These are phyloP conservation scores for Hawksworthiomyces lignivorus DNA, from an alignment of 2,329 filamentous ascomycete species.

Conservation along the genomic window DNA sequence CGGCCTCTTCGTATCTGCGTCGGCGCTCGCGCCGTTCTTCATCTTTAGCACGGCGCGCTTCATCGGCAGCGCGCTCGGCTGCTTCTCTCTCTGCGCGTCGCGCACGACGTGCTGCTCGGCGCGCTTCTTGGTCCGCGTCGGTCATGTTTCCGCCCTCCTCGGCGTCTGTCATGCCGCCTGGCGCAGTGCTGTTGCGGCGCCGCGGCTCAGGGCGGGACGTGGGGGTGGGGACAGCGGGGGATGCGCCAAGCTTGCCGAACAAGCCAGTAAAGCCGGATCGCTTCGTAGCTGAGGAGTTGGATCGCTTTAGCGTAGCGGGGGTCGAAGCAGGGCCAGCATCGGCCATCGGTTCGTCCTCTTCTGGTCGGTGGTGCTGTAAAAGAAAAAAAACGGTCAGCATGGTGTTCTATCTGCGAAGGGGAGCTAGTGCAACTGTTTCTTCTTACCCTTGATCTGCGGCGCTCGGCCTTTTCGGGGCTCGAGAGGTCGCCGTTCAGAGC, in stretches of 20 bases:
- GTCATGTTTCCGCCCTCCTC: conserved; percentile 31
- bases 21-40: conserved; percentile 49
- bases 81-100: conserved; percentile 45
- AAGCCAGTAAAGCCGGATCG: conserved; percentile 50
- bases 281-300: conserved; percentile 56
- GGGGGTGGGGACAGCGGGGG: conserved; percentile 17
- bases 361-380: conserved; percentile 56
- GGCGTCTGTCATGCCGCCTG: conserved; percentile 38
- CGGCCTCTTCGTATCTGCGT: conserved; percentile 48
- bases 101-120: conserved; percentile 54
- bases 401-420: too few relatives aligned
- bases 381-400: not conserved
- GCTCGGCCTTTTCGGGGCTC: conserved; percentile 39
- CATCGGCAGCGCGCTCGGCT: conserved; percentile 45
- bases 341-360: conserved; percentile 55
- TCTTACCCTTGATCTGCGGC: conserved; percentile 37
- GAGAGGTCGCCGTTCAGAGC: conserved; percentile 36
- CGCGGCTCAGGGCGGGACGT: conserved; percentile 20
- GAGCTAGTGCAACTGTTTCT: too few relatives aligned
- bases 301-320: conserved; percentile 48
- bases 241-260: conserved; percentile 50
- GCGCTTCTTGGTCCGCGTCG: conserved; percentile 46
- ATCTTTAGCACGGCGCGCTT: conserved; percentile 49
- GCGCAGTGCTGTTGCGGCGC: conserved; percentile 42
- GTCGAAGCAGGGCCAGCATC: conserved; percentile 39